A percentile compares a stretch with the other conserved stretches of the same genome.
phyloP scores from a whole-genome alignment of 345 rosid species.

The Hevea brasiliensis region DNA sequence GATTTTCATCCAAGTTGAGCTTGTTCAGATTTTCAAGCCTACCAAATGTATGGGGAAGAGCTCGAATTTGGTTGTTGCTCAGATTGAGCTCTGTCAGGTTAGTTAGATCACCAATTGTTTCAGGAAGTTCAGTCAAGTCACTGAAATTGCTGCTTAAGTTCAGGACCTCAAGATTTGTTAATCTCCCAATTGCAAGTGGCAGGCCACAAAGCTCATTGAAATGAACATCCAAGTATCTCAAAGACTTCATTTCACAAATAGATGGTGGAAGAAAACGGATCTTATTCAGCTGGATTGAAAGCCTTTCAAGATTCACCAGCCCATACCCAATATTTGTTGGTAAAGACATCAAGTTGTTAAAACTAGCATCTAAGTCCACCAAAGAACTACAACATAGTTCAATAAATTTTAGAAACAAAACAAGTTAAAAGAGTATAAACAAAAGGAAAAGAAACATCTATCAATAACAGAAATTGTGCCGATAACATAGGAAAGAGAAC shows the following conservation, averaged over 20 bases:
- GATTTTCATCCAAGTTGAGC: slow-evolving; percentile 27
- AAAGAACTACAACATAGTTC: slow-evolving; percentile 19
- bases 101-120: slow-evolving; percentile 19
- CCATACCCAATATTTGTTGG: slow-evolving; percentile 30
- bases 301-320: slow-evolving; percentile 25
- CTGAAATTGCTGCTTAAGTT: slow-evolving; percentile 27
- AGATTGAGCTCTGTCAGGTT: slow-evolving; percentile 26
- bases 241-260: slow-evolving; percentile 30
- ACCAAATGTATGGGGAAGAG: slow-evolving; percentile 22
- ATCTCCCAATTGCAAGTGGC: slow-evolving; percentile 31
- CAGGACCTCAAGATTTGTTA: slow-evolving; percentile 24
- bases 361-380: slow-evolving; percentile 33
- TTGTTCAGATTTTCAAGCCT: slow-evolving; percentile 23
- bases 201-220: slow-evolving; percentile 24
- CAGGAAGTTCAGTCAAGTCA: slow-evolving; percentile 29
- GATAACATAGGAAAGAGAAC: background rate
- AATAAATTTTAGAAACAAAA: background rate
- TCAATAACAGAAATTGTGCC: background rate
- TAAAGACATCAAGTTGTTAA: slow-evolving; percentile 31
- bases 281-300: slow-evolving; percentile 29
- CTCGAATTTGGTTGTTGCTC: slow-evolving; percentile 31
- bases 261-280: slow-evolving; percentile 22
- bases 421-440: background rate
- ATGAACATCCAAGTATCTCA: slow-evolving; percentile 30
- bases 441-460: background rate